A percentile compares a stretch with the other conserved stretches of the same genome.
These are phyloP conservation scores for Trametes cinnabarina DNA, from an alignment of 768 basidiomycete species.

Conservation along the genomic window DNA sequence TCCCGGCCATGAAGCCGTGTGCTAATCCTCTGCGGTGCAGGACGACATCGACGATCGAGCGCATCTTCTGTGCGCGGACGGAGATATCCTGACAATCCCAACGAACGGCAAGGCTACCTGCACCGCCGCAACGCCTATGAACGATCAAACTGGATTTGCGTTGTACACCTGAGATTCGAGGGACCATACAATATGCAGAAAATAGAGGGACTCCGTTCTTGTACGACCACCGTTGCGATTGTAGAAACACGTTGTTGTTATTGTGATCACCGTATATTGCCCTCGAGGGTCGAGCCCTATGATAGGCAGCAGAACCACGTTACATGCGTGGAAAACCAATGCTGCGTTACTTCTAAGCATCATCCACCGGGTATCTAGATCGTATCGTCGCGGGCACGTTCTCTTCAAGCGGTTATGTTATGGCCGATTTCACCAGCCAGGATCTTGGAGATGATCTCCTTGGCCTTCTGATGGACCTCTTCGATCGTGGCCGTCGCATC, in stretches of 20 bases:
- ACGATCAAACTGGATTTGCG: conserved; percentile 38
- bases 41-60: conserved; percentile 57
- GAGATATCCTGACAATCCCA: conserved; percentile 63
- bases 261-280: no score
- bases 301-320: not conserved
- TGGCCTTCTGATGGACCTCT: conserved; percentile 64
- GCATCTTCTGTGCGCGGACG: conserved; percentile 79
- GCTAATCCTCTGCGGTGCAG: conserved; percentile 35
- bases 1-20: not conserved
- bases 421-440: conserved; percentile 33
- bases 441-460: conserved; percentile 50
- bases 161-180: conserved; percentile 37
- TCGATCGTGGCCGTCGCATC: conserved; percentile 68
- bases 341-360: conserved; percentile 7
- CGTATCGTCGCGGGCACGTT: not conserved
- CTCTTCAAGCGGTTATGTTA: conserved; percentile 28
- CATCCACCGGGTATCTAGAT: conserved; percentile 14
- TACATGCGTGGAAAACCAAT: conserved; percentile 6
- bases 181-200: not conserved
- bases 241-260: not conserved
- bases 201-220: not conserved
- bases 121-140: conserved; percentile 36
- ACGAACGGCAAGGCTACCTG: conserved; percentile 58
- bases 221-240: not conserved
- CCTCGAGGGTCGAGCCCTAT: no score